Conservation (phyloP, 2,329 filamentous ascomycete genomes). For the Epichloe elymi region DNA sequence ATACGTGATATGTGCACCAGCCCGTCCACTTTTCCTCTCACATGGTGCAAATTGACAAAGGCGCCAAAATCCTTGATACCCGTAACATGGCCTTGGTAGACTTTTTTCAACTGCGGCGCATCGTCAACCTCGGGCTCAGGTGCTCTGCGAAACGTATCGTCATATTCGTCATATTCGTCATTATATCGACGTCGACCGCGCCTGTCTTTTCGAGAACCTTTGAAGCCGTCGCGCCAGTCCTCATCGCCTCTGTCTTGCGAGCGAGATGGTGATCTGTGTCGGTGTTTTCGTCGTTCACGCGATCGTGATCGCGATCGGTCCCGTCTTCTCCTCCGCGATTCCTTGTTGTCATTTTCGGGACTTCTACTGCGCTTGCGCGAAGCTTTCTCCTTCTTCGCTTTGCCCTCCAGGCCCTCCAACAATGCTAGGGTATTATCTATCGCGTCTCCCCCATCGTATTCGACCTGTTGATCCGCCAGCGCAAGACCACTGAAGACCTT, state of each 20-base stretch:
- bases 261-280: conserved; percentile 24
- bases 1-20: conserved; percentile 90
- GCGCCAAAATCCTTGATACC: conserved; percentile 92
- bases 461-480: conserved; percentile 60
- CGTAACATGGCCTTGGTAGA: conserved; percentile 83
- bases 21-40: conserved; percentile 80
- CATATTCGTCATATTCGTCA: conserved; percentile 27
- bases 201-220: conserved; percentile 18
- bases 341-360: conserved; percentile 33
- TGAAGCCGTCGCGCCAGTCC: conserved; percentile 28
- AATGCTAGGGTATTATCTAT: conserved; percentile 90
- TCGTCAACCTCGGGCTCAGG: conserved; percentile 71
- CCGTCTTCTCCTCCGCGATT: conserved; percentile 28
- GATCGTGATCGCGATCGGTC: conserved; percentile 26
- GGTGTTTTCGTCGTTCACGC: conserved; percentile 26
- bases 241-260: conserved; percentile 29
- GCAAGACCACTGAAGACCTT: conserved; percentile 84
- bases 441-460: conserved; percentile 39
- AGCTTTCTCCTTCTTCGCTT: conserved; percentile 36
- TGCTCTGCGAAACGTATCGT: conserved; percentile 50
- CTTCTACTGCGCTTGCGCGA: conserved; percentile 47
- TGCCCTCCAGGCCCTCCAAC: conserved; percentile 72
- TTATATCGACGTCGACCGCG: conserved; percentile 26
- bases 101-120: conserved; percentile 64
- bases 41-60: conserved; percentile 83